These are phyloP conservation scores for Akebia trifoliata DNA, from an alignment of 164 flowering plant species.

Conservation along the genomic window DNA sequence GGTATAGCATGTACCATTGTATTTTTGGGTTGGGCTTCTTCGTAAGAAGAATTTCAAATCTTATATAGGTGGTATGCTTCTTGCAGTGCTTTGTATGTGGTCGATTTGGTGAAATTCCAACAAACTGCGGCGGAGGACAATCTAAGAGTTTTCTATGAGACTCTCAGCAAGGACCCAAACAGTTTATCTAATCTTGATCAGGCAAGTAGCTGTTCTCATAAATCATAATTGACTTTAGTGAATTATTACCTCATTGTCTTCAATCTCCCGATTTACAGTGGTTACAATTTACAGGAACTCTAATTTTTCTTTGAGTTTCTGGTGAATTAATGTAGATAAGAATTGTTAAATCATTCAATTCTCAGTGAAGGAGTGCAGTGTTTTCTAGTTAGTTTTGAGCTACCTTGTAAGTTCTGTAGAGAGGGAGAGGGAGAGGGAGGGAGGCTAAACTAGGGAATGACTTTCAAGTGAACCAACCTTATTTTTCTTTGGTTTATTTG, in stretches of 20 bases:
- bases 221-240: too few relatives aligned
- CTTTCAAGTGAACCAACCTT: too few relatives aligned
- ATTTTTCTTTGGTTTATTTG: too few relatives aligned
- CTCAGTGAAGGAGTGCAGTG: too few relatives aligned
- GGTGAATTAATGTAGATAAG: too few relatives aligned
- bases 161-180: constrained; percentile 97
- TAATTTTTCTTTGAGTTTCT: background rate
- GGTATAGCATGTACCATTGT: background rate
- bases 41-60: constrained; percentile 1
- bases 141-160: constrained; percentile 89
- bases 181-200: constrained; percentile 96
- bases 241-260: background rate
- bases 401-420: too few relatives aligned
- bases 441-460: too few relatives aligned
- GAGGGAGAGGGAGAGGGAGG: too few relatives aligned
- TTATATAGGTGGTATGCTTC: constrained; percentile 16
- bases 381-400: too few relatives aligned
- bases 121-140: constrained; percentile 99
- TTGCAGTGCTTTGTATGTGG: constrained; percentile 94
- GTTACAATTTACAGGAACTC: background rate
- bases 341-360: too few relatives aligned
- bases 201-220: constrained; percentile 27
- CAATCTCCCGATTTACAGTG: background rate
- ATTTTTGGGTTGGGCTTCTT: background rate
- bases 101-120: constrained; percentile 85